A percentile compares a stretch with the other conserved stretches of the same genome.
Conservation (phyloP, 176 grass and related monocot species). For the Dendrocalamus sinicus region DNA sequence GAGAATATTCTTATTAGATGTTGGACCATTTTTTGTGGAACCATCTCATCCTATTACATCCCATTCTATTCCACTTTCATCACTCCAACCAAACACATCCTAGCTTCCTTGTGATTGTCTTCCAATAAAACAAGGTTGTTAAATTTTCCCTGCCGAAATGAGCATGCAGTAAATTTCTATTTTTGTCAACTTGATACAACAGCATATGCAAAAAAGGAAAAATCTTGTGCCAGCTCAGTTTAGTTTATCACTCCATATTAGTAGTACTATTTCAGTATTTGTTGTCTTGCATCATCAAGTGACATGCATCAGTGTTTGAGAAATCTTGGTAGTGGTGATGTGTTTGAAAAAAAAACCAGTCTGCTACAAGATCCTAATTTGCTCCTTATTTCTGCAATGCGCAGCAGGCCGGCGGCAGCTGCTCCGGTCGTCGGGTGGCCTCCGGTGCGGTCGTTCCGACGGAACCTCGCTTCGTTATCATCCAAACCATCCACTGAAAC, state of each 20-base stretch:
- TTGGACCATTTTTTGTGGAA: too few species aligned
- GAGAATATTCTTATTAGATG: too few species aligned
- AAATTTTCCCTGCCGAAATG: background rate
- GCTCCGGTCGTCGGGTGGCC: conserved; percentile 83
- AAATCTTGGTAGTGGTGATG: background rate
- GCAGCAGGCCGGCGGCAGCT: conserved; percentile 52
- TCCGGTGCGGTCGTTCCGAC: conserved; percentile 73
- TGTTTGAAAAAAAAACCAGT: background rate
- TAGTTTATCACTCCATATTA: background rate
- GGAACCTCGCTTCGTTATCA: conserved; percentile 56
- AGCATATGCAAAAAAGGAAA: background rate
- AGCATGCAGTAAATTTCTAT: background rate
- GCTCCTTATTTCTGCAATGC: background rate
- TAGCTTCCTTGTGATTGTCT: background rate
- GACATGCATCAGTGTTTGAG: background rate
- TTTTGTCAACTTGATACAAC: background rate
- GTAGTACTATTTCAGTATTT: background rate
- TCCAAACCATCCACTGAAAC: conserved; percentile 40
- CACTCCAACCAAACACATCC: too few species aligned
- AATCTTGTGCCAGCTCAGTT: background rate
- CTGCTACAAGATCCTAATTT: background rate
- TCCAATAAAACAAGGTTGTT: background rate
- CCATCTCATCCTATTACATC: too few species aligned
- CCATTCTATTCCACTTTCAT: too few species aligned
- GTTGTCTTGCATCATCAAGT: background rate